Conservation (phyloP, 2,329 filamentous ascomycete species). For the Intubia oerlemansii region DNA sequence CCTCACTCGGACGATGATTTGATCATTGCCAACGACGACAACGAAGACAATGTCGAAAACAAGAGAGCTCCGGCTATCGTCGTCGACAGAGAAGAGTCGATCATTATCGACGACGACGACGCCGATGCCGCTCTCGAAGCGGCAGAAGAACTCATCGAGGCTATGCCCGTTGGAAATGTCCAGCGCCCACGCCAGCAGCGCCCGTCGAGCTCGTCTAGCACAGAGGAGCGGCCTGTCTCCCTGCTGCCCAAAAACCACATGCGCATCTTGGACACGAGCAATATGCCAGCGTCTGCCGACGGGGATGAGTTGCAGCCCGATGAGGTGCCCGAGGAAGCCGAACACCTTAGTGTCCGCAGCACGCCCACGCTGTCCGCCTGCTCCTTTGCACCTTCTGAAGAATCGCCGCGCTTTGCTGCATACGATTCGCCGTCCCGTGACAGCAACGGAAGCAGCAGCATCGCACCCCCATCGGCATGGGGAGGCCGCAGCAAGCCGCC, state of each 20-base stretch:
- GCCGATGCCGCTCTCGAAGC: neutral
- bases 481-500: slow-evolving; percentile 4
- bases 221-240: too few species aligned
- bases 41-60: neutral
- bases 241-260: too few species aligned
- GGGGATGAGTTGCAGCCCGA: too few species aligned
- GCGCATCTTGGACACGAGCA: too few species aligned
- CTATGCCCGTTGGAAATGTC: slow-evolving; percentile 1
- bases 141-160: neutral
- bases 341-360: too few species aligned
- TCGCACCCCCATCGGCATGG: slow-evolving; percentile 4
- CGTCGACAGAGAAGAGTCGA: too few species aligned
- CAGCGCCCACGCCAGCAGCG: neutral
- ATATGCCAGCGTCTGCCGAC: too few species aligned
- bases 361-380: too few species aligned
- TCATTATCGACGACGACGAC: neutral
- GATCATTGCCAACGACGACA: neutral
- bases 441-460: slow-evolving; percentile 1
- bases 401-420: neutral
- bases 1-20: neutral
- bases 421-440: slow-evolving; percentile 3
- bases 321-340: too few species aligned
- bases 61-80: too few species aligned
- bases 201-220: neutral
- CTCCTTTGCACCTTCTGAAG: too few species aligned